Evolutionary conservation across 176 grass and related monocot species (phyloP).

Genomic region (Sorghum bicolor): DNA sequence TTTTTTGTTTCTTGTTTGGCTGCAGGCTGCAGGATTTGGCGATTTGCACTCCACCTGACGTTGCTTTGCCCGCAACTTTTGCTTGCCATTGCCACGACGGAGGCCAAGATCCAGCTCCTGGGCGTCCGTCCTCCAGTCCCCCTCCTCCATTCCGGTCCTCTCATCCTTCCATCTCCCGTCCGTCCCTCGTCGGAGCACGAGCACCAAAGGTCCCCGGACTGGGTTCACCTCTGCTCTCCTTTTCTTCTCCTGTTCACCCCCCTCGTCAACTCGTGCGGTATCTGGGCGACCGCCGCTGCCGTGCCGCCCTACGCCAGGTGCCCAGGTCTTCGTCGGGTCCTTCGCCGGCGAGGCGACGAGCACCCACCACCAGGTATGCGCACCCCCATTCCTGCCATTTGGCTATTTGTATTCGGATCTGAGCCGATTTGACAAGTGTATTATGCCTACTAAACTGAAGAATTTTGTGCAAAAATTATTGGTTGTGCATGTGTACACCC

Average conservation of each 20-base stretch:
- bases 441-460: background rate
- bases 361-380: background rate
- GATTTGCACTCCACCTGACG: background rate
- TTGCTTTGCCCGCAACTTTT: slow-evolving; percentile 10
- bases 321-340: background rate
- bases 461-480: background rate
- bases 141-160: background rate
- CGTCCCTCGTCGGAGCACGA: background rate
- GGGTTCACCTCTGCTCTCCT: background rate
- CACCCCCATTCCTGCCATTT: background rate
- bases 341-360: background rate
- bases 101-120: background rate
- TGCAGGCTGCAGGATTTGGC: slow-evolving; percentile 1
- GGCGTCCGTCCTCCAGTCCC: too few species aligned
- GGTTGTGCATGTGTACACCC: background rate
- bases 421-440: background rate
- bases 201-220: background rate
- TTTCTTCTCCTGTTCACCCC: background rate
- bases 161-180: background rate
- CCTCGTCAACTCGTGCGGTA: background rate
- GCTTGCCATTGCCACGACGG: background rate
- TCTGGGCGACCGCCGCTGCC: background rate
- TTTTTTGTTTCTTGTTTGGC: background rate
- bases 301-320: background rate
- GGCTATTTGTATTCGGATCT: background rate